Base-by-base conservation (phyloP, 176 grass and related monocot species). In the Phyllostachys edulis region DNA sequence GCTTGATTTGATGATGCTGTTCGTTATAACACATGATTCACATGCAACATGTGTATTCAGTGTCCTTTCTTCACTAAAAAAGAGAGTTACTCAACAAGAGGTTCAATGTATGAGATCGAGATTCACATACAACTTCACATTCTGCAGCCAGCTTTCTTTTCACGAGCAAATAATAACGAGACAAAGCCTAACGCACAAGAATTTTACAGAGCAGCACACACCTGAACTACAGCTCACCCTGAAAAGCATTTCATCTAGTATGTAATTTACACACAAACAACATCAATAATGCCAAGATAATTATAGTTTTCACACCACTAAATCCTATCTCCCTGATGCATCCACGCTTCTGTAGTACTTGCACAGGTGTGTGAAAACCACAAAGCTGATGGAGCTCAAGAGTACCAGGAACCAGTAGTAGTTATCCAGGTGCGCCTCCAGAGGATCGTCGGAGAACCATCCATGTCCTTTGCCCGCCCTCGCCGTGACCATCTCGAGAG, bases 391-490 rank as follows among this genome's bases (percentile, higher is more conserved):
- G 79, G 59, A 84, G 85, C 96, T 87, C 1, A 95, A 56, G 9
- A 95, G 34, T 27, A 71, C 87, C 80, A 98, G 74, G 85, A 95
- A 87, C 89, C 90, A 95, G 57, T 94, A 95, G 84, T 87, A 98
- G 42, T 86, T 87, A 40, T 95, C 93, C 0, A 98, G 87, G 51
- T 47, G 85, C 20, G 84, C 76, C 57, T 86, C 80, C 77, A 64
- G 89, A 1, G 88, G 87, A 52, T 98, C 91, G 62, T 98, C 93
- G 13, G 93, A 93, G 87, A 98, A 94, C 96, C 91, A 95, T 13
- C 89, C 80, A 2, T 85, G 63, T 0, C 13, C 23, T 14, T 82
- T 73, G 27, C 85, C 69, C 23, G 23, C 73, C 49, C 15, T 32
- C 20, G 34, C 68, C 34, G 89, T 92, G 24, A 73, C 57, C 70